A percentile compares a stretch with the other conserved stretches of the same genome.
phyloP scores from a whole-genome alignment of 306 rosid genomes.

The Vigna angularis region DNA sequence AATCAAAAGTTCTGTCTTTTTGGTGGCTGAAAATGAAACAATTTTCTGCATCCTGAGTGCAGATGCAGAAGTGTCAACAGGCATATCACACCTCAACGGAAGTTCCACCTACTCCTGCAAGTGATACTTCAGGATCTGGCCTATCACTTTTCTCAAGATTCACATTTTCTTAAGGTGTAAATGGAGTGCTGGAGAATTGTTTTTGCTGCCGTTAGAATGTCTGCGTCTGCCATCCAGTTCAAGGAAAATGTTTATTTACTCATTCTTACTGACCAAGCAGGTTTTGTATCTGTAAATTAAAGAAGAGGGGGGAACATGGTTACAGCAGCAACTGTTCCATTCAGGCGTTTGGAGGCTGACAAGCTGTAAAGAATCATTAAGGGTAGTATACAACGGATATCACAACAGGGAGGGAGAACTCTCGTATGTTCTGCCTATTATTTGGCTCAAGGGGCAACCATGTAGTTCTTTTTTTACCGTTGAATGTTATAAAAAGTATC shows the following conservation, averaged over 20 bases:
- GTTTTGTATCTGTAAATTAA: conserved; percentile 48
- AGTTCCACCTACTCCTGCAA: conserved; percentile 70
- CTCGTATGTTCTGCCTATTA: conserved; percentile 18
- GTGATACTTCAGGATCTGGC: conserved; percentile 71
- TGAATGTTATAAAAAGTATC: conserved; percentile 25
- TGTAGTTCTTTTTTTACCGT: conserved; percentile 35
- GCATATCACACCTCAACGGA: conserved; percentile 76
- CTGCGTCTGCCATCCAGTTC: conserved; percentile 49
- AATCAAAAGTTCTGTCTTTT: conserved; percentile 34
- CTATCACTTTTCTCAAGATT: conserved; percentile 91
- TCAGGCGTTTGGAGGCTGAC: conserved; percentile 43
- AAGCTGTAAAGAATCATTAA: conserved; percentile 54
- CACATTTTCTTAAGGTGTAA: conserved; percentile 64
- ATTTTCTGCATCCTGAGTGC: conserved; percentile 50
- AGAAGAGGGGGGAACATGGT: neutral
- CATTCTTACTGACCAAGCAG: conserved; percentile 45
- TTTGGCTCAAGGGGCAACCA: conserved; percentile 35
- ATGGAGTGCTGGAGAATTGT: conserved; percentile 37
- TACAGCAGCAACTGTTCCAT: conserved; percentile 31
- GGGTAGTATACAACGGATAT: conserved; percentile 35
- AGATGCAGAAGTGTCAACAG: conserved; percentile 93
- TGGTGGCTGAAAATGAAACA: conserved; percentile 40
- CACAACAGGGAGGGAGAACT: conserved; percentile 26
- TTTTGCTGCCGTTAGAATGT: conserved; percentile 38
- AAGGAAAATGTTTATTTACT: conserved; percentile 34